These are phyloP conservation scores for Podila epigama DNA, from an alignment of 192 early-diverging fungal genomes.

Conservation along the genomic window DNA sequence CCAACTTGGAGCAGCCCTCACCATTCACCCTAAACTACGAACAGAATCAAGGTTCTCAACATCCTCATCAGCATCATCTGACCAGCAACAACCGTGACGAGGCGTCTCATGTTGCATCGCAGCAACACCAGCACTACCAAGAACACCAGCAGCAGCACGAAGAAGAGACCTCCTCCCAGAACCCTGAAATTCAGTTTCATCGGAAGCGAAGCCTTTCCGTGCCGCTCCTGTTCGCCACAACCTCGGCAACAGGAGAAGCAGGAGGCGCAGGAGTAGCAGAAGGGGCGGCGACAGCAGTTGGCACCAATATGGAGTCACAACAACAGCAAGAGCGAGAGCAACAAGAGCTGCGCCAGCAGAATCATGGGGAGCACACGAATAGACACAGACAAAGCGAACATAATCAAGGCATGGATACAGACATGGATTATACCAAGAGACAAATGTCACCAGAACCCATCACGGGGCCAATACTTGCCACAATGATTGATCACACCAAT, in stretches of 20 bases:
- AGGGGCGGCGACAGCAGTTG: no score
- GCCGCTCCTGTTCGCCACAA: conserved; percentile 9
- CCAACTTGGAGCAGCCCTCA: not conserved
- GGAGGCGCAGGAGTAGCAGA: not conserved
- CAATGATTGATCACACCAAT: conserved; percentile 2
- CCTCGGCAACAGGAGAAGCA: not conserved
- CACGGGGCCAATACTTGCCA: not conserved
- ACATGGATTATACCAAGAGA: not conserved
- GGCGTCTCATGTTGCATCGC: not conserved
- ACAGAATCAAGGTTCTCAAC: conserved; percentile 5
- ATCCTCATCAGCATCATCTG: not conserved
- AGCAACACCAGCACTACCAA: not conserved
- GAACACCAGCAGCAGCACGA: no score
- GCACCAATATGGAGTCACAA: no score
- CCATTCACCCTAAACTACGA: conserved; percentile 20
- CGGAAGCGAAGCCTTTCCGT: conserved; percentile 36
- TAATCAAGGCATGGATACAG: not conserved
- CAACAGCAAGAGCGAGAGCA: not conserved
- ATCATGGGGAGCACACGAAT: conserved; percentile 1
- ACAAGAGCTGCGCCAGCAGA: not conserved
- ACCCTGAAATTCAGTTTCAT: conserved; percentile 2
- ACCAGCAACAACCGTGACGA: not conserved
- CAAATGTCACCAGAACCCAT: not conserved
- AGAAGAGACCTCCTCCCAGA: no score
- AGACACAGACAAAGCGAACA: not conserved